Evolutionary conservation across 2,329 filamentous ascomycete genomes (phyloP), one percentile per base, ranked within the genome.

Genomic region (Macrophomina pseudophaseolina): DNA sequence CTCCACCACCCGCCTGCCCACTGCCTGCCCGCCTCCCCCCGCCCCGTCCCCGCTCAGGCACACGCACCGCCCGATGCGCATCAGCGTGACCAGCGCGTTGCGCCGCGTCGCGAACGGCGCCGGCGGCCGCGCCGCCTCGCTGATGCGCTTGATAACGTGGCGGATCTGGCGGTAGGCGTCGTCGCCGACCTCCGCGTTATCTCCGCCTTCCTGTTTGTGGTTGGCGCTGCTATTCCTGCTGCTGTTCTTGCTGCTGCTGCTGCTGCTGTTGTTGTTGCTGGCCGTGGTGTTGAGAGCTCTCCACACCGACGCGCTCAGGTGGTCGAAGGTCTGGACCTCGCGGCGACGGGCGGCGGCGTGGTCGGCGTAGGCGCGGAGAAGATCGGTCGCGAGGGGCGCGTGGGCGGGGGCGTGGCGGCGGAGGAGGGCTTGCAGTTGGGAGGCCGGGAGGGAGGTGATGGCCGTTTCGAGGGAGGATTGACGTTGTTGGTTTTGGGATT

Each of bases 1-100:
- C 33, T 28, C 16, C 6, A 58, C 11, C 33, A 58, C 33, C 33
- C 38, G 16, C 11, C 49, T 14, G 16, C 23, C 51, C 30, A 33
- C 2, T 30, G 7, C 33, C 12, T n/a, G n/a, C n/a, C n/a, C n/a
- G n/a, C n/a, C n/a, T n/a, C n/a, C n/a, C n/a, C n/a, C n/a, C n/a
- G n/a, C 53, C 7, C 5, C 46, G 2, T 5, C 32, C 18, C 35
- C 53, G 18, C 33, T 30, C 53, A 28, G 6, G 11, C 33, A 38
- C n/a, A 58, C 38, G 7, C 16, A 11, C 53, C 7, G 3, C 33
- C 53, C 53, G 14, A 58, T 58, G 1, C 8, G 4, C n/a, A 33
- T n/a, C 53, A 58, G 33, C 53, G 53, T 35, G 7, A 58, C 33
- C 53, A 58, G 18, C 33, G n/a, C 53, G 33, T 42, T 38, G 7